phyloP scores from a whole-genome alignment of 768 basidiomycete genomes.

The Lanmaoa rubissima region DNA sequence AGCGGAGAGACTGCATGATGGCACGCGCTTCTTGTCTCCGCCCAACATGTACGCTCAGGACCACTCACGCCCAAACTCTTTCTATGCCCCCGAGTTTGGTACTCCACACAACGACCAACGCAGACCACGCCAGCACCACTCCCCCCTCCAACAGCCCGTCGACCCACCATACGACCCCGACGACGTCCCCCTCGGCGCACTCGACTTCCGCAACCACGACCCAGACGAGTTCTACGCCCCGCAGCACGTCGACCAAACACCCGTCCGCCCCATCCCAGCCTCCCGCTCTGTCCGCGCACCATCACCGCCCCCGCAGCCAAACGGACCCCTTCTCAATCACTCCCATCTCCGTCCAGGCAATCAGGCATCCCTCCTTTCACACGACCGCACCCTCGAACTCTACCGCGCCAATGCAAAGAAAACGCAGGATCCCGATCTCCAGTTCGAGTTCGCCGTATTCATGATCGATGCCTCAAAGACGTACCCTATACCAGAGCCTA shows the following conservation, averaged over 20 bases:
- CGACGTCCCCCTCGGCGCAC: constrained; percentile 36
- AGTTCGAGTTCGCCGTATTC: constrained; percentile 98
- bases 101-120: neutral
- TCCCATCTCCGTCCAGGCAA: constrained; percentile 92
- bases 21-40: constrained; percentile 8
- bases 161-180: constrained; percentile 40
- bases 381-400: constrained; percentile 94
- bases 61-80: constrained; percentile 36
- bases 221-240: constrained; percentile 41
- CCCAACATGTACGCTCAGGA: constrained; percentile 33
- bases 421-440: constrained; percentile 95
- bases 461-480: constrained; percentile 97
- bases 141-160: constrained; percentile 26
- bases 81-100: constrained; percentile 30
- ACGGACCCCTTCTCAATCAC: constrained; percentile 76
- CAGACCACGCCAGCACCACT: constrained; percentile 13
- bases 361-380: constrained; percentile 88
- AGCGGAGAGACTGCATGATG: constrained; percentile 56
- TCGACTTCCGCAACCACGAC: constrained; percentile 34
- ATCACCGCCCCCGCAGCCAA: constrained; percentile 53
- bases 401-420: constrained; percentile 99
- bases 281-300: constrained; percentile 60
- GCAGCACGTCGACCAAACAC: constrained; percentile 26
- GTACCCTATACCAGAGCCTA: constrained; percentile 69
- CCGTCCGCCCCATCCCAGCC: constrained; percentile 40